These are phyloP conservation scores for Populus davidiana DNA, from an alignment of 345 rosid species.

Conservation along the genomic window DNA sequence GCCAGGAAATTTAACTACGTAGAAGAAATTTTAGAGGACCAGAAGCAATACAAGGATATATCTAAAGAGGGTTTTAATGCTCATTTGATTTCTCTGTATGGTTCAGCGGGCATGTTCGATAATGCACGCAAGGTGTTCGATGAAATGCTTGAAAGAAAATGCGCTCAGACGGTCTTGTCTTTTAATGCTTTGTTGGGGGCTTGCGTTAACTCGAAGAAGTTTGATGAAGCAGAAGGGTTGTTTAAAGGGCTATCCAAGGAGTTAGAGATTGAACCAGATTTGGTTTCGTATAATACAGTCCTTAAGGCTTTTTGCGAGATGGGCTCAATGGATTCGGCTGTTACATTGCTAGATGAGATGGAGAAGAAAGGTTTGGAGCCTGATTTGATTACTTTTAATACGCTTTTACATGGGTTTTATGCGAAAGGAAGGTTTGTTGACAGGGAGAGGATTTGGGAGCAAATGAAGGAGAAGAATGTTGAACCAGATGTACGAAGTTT, in stretches of 20 bases:
- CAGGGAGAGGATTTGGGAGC: slow-evolving; percentile 38
- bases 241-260: slow-evolving; percentile 48
- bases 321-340: slow-evolving; percentile 49
- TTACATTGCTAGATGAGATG: slow-evolving; percentile 50
- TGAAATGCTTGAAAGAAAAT: slow-evolving; percentile 57
- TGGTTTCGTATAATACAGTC: slow-evolving; percentile 50
- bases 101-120: slow-evolving; percentile 54
- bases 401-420: slow-evolving; percentile 43
- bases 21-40: slow-evolving; percentile 64
- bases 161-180: slow-evolving; percentile 54
- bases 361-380: slow-evolving; percentile 52
- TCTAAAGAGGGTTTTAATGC: slow-evolving; percentile 61
- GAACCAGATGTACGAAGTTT: slow-evolving; percentile 51
- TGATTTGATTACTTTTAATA: slow-evolving; percentile 50
- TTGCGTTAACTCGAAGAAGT: slow-evolving; percentile 28
- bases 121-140: slow-evolving; percentile 68
- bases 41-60: slow-evolving; percentile 56
- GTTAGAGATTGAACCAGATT: slow-evolving; percentile 49
- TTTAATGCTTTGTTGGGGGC: slow-evolving; percentile 65
- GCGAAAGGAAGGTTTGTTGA: slow-evolving; percentile 39
- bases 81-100: slow-evolving; percentile 50
- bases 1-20: slow-evolving; percentile 44
- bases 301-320: slow-evolving; percentile 59
- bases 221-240: slow-evolving; percentile 42
- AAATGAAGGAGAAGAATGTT: slow-evolving; percentile 46